A percentile compares a stretch with the other conserved stretches of the same genome.
phyloP scores from a whole-genome alignment of 768 basidiomycete genomes.

The Strobilomyces confusus region DNA sequence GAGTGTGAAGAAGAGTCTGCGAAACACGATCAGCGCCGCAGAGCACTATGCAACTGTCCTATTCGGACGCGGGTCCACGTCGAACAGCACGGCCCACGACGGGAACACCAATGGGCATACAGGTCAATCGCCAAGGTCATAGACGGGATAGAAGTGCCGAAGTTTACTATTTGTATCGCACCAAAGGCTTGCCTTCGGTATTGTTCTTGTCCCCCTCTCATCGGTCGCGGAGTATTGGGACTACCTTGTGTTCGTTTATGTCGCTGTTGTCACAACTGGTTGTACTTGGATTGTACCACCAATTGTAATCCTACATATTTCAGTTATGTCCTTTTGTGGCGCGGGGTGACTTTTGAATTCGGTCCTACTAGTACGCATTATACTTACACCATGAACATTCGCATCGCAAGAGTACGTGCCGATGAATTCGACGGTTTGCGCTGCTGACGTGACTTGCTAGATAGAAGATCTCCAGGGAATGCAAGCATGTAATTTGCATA shows the following conservation, averaged over 20 bases:
- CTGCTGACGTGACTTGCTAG: constrained; percentile 40
- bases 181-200: constrained; percentile 2
- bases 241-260: constrained; percentile 12
- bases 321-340: constrained; percentile 12
- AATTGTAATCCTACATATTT: constrained; percentile 16
- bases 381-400: constrained; percentile 26
- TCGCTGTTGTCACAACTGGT: constrained; percentile 23
- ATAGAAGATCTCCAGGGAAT: constrained; percentile 86
- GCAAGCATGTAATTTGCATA: constrained; percentile 92
- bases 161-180: constrained; percentile 10
- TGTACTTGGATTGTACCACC: constrained; percentile 21
- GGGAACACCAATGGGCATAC: constrained; percentile 20
- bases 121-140: constrained; percentile 25
- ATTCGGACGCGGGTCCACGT: constrained; percentile 49
- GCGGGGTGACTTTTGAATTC: not conserved
- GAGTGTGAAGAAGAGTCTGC: constrained; percentile 60
- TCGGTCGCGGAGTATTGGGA: constrained; percentile 10
- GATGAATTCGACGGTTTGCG: not conserved
- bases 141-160: constrained; percentile 4
- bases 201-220: constrained; percentile 3
- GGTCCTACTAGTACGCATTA: not conserved
- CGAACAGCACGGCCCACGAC: constrained; percentile 23
- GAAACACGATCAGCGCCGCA: constrained; percentile 65
- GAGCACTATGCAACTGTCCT: constrained; percentile 68
- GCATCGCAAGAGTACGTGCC: constrained; percentile 26